phyloP scores from a whole-genome alignment of 2,329 filamentous ascomycete genomes.

The Teratosphaeria viscida region DNA sequence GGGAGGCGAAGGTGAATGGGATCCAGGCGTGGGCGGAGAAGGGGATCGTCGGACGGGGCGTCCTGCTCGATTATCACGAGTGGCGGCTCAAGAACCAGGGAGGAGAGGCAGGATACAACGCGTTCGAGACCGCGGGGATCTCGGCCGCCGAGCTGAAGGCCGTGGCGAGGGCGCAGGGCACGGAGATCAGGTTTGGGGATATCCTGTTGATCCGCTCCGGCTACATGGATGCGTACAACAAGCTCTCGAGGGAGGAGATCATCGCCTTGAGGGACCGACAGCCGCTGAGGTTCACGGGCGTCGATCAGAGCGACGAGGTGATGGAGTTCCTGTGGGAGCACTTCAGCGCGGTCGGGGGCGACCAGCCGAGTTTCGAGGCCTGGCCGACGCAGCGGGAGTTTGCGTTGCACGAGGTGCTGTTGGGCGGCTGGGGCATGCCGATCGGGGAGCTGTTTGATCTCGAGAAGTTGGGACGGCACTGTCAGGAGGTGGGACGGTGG shows the following conservation, averaged over 20 bases:
- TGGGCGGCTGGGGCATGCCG: slow-evolving; percentile 41
- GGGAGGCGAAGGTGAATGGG: slow-evolving; percentile 31
- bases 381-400: slow-evolving; percentile 29
- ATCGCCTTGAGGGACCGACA: slow-evolving; percentile 26
- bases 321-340: slow-evolving; percentile 33
- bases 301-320: slow-evolving; percentile 37
- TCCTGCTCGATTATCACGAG: slow-evolving; percentile 44
- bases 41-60: slow-evolving; percentile 47
- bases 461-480: slow-evolving; percentile 34
- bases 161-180: slow-evolving; percentile 38
- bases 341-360: slow-evolving; percentile 28
- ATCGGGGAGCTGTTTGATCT: slow-evolving; percentile 44
- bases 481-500: slow-evolving; percentile 29
- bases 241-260: slow-evolving; percentile 30
- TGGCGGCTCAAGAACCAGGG: slow-evolving; percentile 36
- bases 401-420: slow-evolving; percentile 37
- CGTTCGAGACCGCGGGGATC: slow-evolving; percentile 27
- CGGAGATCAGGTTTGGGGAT: slow-evolving; percentile 46
- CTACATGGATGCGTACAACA: slow-evolving; percentile 33
- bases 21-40: slow-evolving; percentile 40
- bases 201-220: slow-evolving; percentile 43
- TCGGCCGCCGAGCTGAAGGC: slow-evolving; percentile 31
- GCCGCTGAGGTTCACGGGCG: slow-evolving; percentile 38
- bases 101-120: slow-evolving; percentile 25
- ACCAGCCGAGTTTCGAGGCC: slow-evolving; percentile 29